These are phyloP conservation scores for Annulohypoxylon truncatum DNA, from an alignment of 2,329 filamentous ascomycete species.

Conservation along the genomic window DNA sequence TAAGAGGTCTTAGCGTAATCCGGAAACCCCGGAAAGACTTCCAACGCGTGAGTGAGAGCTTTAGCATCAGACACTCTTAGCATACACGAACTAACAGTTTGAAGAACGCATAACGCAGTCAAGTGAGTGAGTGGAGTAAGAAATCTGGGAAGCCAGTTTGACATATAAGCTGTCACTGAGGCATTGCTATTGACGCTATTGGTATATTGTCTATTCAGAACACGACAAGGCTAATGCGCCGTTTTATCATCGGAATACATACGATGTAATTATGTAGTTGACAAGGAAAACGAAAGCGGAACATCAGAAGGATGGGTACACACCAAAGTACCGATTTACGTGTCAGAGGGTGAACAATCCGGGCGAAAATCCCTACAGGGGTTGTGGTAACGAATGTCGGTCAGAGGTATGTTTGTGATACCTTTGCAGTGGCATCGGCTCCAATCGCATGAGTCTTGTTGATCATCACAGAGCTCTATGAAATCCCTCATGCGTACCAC, in stretches of 20 bases:
- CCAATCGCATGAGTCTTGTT: background rate
- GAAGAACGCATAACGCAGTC: background rate
- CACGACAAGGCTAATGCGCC: background rate
- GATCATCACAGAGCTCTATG: background rate
- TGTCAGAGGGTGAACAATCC: background rate
- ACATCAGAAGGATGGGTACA: background rate
- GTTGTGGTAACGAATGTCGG: background rate
- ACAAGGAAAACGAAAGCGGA: background rate
- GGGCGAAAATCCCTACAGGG: background rate
- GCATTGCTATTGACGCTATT: background rate
- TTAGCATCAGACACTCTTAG: background rate
- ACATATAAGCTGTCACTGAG: background rate
- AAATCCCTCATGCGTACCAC: background rate
- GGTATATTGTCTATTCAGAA: background rate
- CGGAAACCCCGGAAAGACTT: conserved; percentile 30
- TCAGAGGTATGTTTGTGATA: background rate
- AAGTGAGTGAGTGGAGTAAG: conserved; percentile 4
- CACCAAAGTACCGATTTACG: background rate
- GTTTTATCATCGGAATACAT: background rate
- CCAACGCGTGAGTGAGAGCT: conserved; percentile 17
- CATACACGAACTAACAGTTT: background rate
- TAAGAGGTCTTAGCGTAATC: conserved; percentile 18
- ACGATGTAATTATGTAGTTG: background rate
- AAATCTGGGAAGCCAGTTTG: background rate
- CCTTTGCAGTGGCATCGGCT: background rate